Evolutionary conservation across 495 filamentous ascomycete genomes (phyloP).

Genomic region (Zalerion maritima): DNA sequence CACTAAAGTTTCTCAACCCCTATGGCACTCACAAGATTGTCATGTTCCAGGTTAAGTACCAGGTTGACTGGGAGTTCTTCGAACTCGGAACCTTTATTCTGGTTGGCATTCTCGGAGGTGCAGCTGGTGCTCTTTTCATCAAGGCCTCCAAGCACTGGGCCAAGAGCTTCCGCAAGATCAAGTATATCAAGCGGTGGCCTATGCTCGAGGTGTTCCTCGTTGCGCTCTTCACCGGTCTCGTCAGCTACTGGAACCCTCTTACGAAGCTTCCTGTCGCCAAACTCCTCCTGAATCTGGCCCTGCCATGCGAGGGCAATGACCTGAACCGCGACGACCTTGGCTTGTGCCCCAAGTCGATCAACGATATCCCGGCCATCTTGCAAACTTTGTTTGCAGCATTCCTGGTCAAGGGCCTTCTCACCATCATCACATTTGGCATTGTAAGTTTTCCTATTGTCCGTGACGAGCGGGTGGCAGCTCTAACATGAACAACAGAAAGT

Average conservation of each 20-base stretch:
- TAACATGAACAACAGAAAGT: slow-evolving; percentile 42
- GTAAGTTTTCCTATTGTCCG: slow-evolving; percentile 12
- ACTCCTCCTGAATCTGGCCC: slow-evolving; percentile 77
- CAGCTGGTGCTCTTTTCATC: slow-evolving; percentile 82
- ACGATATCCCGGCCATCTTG: slow-evolving; percentile 61
- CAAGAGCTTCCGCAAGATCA: slow-evolving; percentile 67
- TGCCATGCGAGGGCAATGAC: slow-evolving; percentile 53
- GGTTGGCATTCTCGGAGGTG: slow-evolving; percentile 72
- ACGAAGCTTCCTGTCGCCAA: slow-evolving; percentile 84
- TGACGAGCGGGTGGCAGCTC: neutral
- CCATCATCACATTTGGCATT: slow-evolving; percentile 79
- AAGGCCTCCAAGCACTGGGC: slow-evolving; percentile 89
- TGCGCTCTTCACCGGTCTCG: slow-evolving; percentile 65
- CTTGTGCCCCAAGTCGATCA: slow-evolving; percentile 56
- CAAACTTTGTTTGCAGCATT: slow-evolving; percentile 60
- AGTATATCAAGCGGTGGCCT: slow-evolving; percentile 66
- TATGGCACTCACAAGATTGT: slow-evolving; percentile 96
- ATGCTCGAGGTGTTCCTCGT: slow-evolving; percentile 81
- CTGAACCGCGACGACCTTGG: slow-evolving; percentile 45
- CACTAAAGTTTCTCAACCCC: slow-evolving; percentile 86
- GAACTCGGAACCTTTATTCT: slow-evolving; percentile 76
- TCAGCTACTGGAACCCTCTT: slow-evolving; percentile 87
- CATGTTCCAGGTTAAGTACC: slow-evolving; percentile 83
- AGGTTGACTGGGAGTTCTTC: slow-evolving; percentile 89
- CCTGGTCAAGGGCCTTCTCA: slow-evolving; percentile 77